These are phyloP conservation scores for Xylariaceae sp. DNA, from an alignment of 2,329 filamentous ascomycete genomes.

Conservation along the genomic window DNA sequence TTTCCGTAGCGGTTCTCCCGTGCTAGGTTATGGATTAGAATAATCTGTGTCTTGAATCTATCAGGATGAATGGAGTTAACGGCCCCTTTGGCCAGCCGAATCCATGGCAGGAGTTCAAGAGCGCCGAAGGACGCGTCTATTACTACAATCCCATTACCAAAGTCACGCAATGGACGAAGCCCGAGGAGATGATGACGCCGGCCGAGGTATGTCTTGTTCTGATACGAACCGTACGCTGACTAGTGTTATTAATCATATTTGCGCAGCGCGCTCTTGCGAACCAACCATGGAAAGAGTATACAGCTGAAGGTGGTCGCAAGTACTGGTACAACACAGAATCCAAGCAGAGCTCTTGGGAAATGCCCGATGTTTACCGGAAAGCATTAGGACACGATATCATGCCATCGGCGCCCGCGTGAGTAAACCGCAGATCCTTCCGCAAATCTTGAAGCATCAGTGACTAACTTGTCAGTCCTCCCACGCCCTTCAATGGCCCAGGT, in stretches of 20 bases:
- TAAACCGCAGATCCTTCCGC: not conserved
- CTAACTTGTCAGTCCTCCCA: slow-evolving; percentile 32
- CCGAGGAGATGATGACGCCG: slow-evolving; percentile 78
- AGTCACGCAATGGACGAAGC: slow-evolving; percentile 90
- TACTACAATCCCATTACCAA: slow-evolving; percentile 88
- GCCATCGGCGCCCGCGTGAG: slow-evolving; percentile 43
- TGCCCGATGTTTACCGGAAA: slow-evolving; percentile 77
- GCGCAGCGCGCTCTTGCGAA: slow-evolving; percentile 70
- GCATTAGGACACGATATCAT: slow-evolving; percentile 59
- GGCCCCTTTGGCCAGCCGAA: slow-evolving; percentile 48
- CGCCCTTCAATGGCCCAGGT: slow-evolving; percentile 42
- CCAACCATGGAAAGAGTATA: slow-evolving; percentile 92
- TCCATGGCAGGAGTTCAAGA: slow-evolving; percentile 77
- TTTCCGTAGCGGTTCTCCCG: not conserved
- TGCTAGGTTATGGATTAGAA: not conserved
- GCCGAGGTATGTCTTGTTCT: slow-evolving; percentile 60
- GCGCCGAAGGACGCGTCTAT: slow-evolving; percentile 77
- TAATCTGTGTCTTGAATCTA: not conserved
- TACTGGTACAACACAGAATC: slow-evolving; percentile 96
- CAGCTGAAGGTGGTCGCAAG: slow-evolving; percentile 76
- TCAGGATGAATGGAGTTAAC: slow-evolving; percentile 55
- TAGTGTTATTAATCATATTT: slow-evolving; percentile 14
- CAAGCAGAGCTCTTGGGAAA: slow-evolving; percentile 90
- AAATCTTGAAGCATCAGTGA: not conserved
- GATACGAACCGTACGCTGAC: not conserved